These are phyloP conservation scores for Huiozyma sinensis DNA, from an alignment of 805 yeast genomes.

Conservation along the genomic window DNA sequence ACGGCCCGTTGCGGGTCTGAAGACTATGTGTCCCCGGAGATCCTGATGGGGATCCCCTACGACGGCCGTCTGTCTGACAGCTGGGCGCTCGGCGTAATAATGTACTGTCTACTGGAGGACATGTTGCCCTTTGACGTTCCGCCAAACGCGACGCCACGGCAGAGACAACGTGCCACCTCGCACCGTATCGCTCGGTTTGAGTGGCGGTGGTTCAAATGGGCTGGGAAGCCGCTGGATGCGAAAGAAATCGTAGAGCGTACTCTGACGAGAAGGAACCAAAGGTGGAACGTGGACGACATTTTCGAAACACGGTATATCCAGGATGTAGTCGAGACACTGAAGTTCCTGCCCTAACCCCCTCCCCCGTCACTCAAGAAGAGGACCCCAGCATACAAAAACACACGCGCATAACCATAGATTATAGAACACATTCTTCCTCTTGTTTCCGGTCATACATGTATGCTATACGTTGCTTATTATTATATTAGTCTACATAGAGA, in stretches of 20 bases:
- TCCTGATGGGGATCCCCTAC: slow-evolving; percentile 80
- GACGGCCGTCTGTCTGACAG: slow-evolving; percentile 87
- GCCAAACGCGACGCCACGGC: slow-evolving; percentile 36
- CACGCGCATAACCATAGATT: too few species aligned
- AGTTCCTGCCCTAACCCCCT: not conserved
- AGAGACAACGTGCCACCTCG: slow-evolving; percentile 39
- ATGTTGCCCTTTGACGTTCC: slow-evolving; percentile 88
- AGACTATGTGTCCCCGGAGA: slow-evolving; percentile 92
- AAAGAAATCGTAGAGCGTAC: slow-evolving; percentile 24
- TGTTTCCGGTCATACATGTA: too few species aligned
- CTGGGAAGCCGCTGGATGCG: slow-evolving; percentile 4
- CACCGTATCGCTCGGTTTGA: slow-evolving; percentile 88
- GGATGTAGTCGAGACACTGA: slow-evolving; percentile 1
- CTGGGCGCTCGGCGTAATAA: slow-evolving; percentile 92
- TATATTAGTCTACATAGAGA: too few species aligned
- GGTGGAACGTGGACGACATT: slow-evolving; percentile 22
- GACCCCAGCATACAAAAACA: too few species aligned
- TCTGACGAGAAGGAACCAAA: slow-evolving; percentile 21
- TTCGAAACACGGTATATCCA: slow-evolving; percentile 15
- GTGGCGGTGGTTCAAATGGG: slow-evolving; percentile 69
- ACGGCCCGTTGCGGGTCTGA: slow-evolving; percentile 93
- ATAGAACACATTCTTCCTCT: too few species aligned
- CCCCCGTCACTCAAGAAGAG: too few species aligned
- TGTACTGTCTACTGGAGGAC: slow-evolving; percentile 75
- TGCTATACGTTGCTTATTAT: too few species aligned